phyloP scores from a whole-genome alignment of 106 monocot species.

The Cymbidium sinense region DNA sequence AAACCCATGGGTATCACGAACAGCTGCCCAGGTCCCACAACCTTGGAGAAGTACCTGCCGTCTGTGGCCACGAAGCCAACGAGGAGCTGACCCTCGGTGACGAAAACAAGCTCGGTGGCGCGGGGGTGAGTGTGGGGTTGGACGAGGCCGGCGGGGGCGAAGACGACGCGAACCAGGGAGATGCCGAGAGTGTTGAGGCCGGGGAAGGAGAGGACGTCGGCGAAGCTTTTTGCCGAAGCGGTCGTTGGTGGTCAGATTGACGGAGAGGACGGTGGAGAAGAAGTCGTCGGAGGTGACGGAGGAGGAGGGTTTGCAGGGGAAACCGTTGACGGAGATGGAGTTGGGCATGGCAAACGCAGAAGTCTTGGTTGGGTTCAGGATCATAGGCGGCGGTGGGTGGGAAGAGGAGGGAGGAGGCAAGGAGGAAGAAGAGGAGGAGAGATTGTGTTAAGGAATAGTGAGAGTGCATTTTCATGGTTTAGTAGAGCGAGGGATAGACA shows the following conservation, averaged over 20 bases:
- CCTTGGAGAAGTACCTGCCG: constrained; percentile 15
- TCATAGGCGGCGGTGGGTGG: constrained; percentile 1
- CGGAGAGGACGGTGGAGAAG: constrained; percentile 18
- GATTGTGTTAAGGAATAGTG: too few species aligned
- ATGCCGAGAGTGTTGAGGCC: constrained; percentile 33
- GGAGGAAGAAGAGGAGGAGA: not conserved
- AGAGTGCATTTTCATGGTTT: not conserved
- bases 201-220: constrained; percentile 17
- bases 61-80: constrained; percentile 14
- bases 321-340: constrained; percentile 20
- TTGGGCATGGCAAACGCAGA: constrained; percentile 12
- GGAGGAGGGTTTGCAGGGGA: constrained; percentile 20
- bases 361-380: constrained; percentile 15
- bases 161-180: constrained; percentile 16
- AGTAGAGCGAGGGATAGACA: too few species aligned
- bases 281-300: constrained; percentile 26
- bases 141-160: constrained; percentile 14
- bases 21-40: constrained; percentile 17
- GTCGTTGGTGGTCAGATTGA: constrained; percentile 13
- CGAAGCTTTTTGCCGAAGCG: constrained; percentile 10
- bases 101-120: constrained; percentile 25
- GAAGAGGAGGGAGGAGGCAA: not conserved
- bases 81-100: constrained; percentile 8
- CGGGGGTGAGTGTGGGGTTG: too few species aligned
- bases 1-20: constrained; percentile 25